Conservation (phyloP, 805 yeast species). For the Schizosaccharomyces cryophilus region DNA sequence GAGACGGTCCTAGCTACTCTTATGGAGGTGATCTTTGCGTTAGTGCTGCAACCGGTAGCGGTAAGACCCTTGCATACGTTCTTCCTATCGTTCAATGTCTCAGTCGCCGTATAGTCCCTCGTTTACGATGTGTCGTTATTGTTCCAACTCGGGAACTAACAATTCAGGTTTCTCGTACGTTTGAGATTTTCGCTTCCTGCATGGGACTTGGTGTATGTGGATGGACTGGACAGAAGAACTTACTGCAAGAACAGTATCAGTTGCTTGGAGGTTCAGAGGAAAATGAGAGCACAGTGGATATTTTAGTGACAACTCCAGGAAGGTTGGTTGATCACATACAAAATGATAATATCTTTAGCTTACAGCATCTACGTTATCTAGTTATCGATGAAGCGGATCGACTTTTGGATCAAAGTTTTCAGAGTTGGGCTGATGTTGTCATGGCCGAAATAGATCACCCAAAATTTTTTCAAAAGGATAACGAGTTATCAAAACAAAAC, state of each 20-base stretch:
- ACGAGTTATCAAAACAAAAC: not conserved
- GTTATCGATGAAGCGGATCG: conserved; percentile 97
- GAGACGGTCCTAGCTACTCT: not conserved
- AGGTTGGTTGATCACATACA: conserved; percentile 82
- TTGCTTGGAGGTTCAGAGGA: conserved; percentile 9
- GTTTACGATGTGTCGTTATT: conserved; percentile 47
- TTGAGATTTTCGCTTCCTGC: conserved; percentile 37
- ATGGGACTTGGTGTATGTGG: conserved; percentile 43
- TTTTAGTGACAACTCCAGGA: conserved; percentile 17
- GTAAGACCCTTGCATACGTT: conserved; percentile 74
- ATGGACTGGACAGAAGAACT: conserved; percentile 58
- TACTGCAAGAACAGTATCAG: conserved; percentile 31
- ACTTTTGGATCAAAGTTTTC: conserved; percentile 73
- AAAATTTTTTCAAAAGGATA: not conserved
- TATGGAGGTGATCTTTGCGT: conserved; percentile 27
- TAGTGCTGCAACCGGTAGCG: conserved; percentile 89
- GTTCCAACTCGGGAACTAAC: conserved; percentile 82
- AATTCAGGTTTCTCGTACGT: conserved; percentile 49
- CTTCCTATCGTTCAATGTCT: conserved; percentile 25
- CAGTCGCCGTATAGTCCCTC: conserved; percentile 26
- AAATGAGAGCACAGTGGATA: conserved; percentile 12
- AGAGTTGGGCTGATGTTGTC: conserved; percentile 57
- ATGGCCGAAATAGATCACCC: conserved; percentile 9
- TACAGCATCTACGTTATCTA: conserved; percentile 51
- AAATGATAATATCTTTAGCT: conserved; percentile 68